Evolutionary conservation across 108 stramenopile genomes (phyloP).

Genomic region (Epithemia pelagica): DNA sequence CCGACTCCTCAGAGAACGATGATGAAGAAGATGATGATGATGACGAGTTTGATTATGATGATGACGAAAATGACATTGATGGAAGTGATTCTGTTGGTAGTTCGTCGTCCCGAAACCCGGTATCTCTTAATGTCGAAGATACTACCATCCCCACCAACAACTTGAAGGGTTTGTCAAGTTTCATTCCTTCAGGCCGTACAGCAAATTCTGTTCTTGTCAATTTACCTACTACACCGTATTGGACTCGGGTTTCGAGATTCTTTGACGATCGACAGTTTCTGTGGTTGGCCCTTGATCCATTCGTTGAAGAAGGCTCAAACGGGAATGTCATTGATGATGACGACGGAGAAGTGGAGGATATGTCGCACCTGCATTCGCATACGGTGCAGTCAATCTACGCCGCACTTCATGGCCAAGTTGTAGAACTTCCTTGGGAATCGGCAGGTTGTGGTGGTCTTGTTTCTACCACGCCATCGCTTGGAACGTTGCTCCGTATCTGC

Average conservation of each 20-base stretch:
- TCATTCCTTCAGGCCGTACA: too few relatives aligned
- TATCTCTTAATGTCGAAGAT: not conserved
- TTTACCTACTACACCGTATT: not conserved
- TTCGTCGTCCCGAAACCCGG: not conserved
- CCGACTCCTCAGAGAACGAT: not conserved
- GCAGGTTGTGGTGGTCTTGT: constrained; percentile 15
- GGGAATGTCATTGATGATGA: not conserved
- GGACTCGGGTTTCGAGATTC: not conserved
- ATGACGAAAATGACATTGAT: not conserved
- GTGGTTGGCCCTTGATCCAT: not conserved
- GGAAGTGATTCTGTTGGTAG: not conserved
- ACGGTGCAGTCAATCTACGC: not conserved
- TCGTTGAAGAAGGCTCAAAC: not conserved
- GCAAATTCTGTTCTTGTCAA: not conserved
- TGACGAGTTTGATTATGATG: not conserved
- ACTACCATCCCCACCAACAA: not conserved
- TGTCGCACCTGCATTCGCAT: not conserved
- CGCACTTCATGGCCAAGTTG: constrained; percentile 46
- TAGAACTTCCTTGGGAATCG: constrained; percentile 55
- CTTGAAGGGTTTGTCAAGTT: not conserved
- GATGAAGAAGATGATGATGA: not conserved
- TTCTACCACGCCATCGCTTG: constrained; percentile 48
- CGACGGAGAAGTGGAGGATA: not conserved
- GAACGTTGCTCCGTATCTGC: constrained; percentile 50
- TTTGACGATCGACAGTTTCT: not conserved